Evolutionary conservation across 805 yeast genomes (phyloP), one percentile per base, ranked within the genome.

Genomic region (Yamadazyma ubonensis): DNA sequence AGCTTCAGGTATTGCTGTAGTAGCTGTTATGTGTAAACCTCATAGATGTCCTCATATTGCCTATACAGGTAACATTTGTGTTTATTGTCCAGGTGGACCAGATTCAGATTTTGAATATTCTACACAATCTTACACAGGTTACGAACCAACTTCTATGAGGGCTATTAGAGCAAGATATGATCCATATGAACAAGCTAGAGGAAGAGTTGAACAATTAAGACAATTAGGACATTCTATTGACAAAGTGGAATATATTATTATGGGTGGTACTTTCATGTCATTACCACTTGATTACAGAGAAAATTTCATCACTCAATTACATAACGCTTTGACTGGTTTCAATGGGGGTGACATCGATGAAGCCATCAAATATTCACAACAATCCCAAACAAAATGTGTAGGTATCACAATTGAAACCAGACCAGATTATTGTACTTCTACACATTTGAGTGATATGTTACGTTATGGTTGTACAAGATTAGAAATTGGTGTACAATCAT

Each of bases 181-280:
- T 61, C 98, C 99, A 1, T 93, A 88, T 58, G 99, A 93, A 63
- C 99, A 93, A 63, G 97, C 98, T 5, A 76, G 99, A 58, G 99
- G 99, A 35, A 80, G 99, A 61, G 83, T 93, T 28, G 99, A 93
- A 57, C 99, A 93, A 70, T 73, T 93, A 48, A 79, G 96, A 50
- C 96, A 86, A 61, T 72, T 93, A 44, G 99, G 99, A 10, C 99
- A 93, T 58, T 83, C 95, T 1, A 91, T 93, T 32, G 99, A 93
- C 59, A 93, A 93, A 58, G 99, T 93, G 10, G 99, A 93, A 62
- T 93, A 93, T 59, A 93, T 93, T 48, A 83, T 93, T 49, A 93
- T 93, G 99, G 99, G 99, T 39, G 99, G 99, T 49, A 93, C 99
- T 0, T 93, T 93, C 61, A 93, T 93, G 99, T 85, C 96, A 2